Evolutionary conservation across 73 alveolate genomes (phyloP).

Genomic region (Paramecium octaurelia): DNA sequence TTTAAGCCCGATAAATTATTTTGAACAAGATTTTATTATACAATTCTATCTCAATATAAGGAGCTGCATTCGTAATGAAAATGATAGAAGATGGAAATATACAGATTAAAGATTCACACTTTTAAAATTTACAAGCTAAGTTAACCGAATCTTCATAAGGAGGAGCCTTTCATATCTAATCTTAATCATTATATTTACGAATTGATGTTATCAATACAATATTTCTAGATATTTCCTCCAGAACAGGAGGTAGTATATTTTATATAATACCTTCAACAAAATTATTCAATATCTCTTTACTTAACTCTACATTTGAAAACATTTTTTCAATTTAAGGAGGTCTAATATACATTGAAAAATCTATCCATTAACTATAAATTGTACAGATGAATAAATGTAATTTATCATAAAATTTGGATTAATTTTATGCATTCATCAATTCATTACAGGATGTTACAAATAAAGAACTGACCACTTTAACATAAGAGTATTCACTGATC

Average conservation of each 20-base stretch:
- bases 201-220: background rate
- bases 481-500: background rate
- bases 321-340: background rate
- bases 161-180: background rate
- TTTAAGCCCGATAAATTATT: background rate
- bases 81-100: background rate
- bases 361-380: background rate
- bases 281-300: background rate
- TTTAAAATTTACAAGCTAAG: background rate
- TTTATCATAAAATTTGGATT: background rate
- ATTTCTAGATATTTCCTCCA: background rate
- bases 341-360: background rate
- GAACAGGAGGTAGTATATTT: background rate
- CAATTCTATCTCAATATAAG: background rate
- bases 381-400: background rate
- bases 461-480: background rate
- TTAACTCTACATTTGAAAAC: background rate
- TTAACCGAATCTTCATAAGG: background rate
- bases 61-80: background rate
- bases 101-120: background rate
- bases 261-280: background rate
- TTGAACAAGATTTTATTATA: background rate
- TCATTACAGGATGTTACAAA: background rate
- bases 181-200: background rate
- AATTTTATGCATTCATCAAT: background rate